Base-by-base conservation (phyloP, 225 moss, liverwort and hornwort genomes). In the Bryoerythrophyllum caledonicum region DNA sequence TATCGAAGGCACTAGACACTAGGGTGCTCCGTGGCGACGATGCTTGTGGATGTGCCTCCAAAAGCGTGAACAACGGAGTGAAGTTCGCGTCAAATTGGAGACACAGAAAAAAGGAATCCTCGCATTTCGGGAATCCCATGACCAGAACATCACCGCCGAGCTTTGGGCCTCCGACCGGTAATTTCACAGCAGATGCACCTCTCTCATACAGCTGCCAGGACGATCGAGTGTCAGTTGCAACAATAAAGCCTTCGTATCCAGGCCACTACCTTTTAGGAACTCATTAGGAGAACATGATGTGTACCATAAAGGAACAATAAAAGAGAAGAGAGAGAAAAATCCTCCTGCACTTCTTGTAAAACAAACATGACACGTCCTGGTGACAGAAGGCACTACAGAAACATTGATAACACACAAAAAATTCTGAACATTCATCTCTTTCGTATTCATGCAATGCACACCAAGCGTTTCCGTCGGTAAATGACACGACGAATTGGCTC, bases 101-200 rank as follows among this genome's bases (percentile, higher is more conserved):
- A 76, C 86, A 91, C 38, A 99, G 83, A 61, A 93, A 95, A 76
- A 89, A 99, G 53, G 76, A 82, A 71, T 89, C 90, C 67, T 89
- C 99, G 80, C 95, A 95, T 60, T 88, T 81, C 10, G 94, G 94
- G 57, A 99, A 99, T 34, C 95, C 99, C 99, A 99, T 90, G 30
- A 99, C 85, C 71, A 99, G 76, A 65, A 87, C 85, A 72, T 99
- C 93, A 71, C 82, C 28, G 56, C 82, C 90, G 32, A 91, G 74
- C 79, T 93, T 95, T 51, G 86, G 85, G 57, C 78, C 74, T 60
- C 91, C 93, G 43, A 66, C 40, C 66, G 94, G 91, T 72, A 99
- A 55, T 68, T 84, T 99, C 54, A 99, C 63, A 59, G 89, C 80
- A 40, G 82, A 73, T 67, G 93, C 89, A 78, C 93, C 99, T 76